Evolutionary conservation across 78 protist genomes (phyloP).

Genomic region (Cavenderia fasciculata): DNA sequence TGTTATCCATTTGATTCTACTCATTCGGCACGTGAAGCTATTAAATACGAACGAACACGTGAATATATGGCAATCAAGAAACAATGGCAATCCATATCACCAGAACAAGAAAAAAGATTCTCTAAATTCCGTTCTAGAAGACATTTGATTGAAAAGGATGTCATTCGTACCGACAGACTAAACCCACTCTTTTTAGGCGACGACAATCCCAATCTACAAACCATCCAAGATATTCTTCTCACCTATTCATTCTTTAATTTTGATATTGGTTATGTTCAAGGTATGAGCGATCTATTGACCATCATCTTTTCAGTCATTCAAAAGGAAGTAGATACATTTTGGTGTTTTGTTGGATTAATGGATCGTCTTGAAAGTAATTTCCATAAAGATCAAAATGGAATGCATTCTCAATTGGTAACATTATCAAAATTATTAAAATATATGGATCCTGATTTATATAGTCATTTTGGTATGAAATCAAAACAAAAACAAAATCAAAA

Average conservation of each 20-base stretch:
- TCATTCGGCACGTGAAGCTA: conserved; percentile 24
- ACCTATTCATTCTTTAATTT: conserved; percentile 80
- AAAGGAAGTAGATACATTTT: conserved; percentile 63
- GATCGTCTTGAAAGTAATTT: conserved; percentile 62
- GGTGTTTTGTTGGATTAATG: conserved; percentile 84
- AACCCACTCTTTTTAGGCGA: conserved; percentile 40
- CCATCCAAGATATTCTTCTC: conserved; percentile 52
- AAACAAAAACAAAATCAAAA: neutral
- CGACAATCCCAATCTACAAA: conserved; percentile 12
- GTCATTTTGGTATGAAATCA: conserved; percentile 44
- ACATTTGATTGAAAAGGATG: conserved; percentile 72
- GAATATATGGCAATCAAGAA: conserved; percentile 44
- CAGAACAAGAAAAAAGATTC: conserved; percentile 62
- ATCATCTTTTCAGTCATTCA: conserved; percentile 58
- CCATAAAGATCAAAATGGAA: conserved; percentile 82
- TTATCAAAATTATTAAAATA: conserved; percentile 59
- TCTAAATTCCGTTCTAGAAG: conserved; percentile 44
- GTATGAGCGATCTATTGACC: conserved; percentile 82
- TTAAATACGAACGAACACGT: conserved; percentile 45
- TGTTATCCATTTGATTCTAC: conserved; percentile 75
- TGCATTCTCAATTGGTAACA: conserved; percentile 67
- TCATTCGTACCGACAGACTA: conserved; percentile 76
- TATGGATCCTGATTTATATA: conserved; percentile 63
- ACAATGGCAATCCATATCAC: conserved; percentile 69
- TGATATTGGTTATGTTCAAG: conserved; percentile 85